Conservation (phyloP, 345 rosid genomes). For the Brassica carinata region DNA sequence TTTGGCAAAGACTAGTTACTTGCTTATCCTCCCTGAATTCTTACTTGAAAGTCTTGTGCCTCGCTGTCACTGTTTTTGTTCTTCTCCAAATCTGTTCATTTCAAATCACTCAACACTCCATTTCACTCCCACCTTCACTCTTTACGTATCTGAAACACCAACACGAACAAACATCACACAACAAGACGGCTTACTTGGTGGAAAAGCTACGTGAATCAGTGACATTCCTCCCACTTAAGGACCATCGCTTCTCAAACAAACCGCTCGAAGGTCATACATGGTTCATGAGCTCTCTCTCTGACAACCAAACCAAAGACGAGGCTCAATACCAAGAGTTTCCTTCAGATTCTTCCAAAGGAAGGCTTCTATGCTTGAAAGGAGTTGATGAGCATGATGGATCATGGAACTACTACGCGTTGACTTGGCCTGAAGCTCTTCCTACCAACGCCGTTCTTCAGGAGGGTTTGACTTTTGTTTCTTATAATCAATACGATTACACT, state of each 20-base stretch:
- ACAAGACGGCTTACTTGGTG: slow-evolving; percentile 18
- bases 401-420: slow-evolving; percentile 70
- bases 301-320: slow-evolving; percentile 58
- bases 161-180: not conserved
- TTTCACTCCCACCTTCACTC: slow-evolving; percentile 26
- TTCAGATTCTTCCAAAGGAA: slow-evolving; percentile 50
- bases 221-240: slow-evolving; percentile 70
- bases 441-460: slow-evolving; percentile 48
- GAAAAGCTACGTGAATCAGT: slow-evolving; percentile 55
- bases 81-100: slow-evolving; percentile 34
- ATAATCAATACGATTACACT: slow-evolving; percentile 64
- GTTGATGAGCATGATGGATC: slow-evolving; percentile 63
- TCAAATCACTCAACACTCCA: slow-evolving; percentile 20
- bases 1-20: slow-evolving; percentile 7
- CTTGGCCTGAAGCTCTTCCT: slow-evolving; percentile 67
- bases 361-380: slow-evolving; percentile 72
- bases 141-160: slow-evolving; percentile 18
- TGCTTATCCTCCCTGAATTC: slow-evolving; percentile 1
- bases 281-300: slow-evolving; percentile 79
- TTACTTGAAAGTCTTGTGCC: not conserved
- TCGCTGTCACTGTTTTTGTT: slow-evolving; percentile 24
- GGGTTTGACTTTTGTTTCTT: slow-evolving; percentile 68
- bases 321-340: slow-evolving; percentile 75
- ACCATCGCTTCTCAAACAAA: slow-evolving; percentile 51
- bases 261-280: slow-evolving; percentile 65